These are phyloP conservation scores for Abrus pulchellus DNA, from an alignment of 306 rosid genomes.

Conservation along the genomic window DNA sequence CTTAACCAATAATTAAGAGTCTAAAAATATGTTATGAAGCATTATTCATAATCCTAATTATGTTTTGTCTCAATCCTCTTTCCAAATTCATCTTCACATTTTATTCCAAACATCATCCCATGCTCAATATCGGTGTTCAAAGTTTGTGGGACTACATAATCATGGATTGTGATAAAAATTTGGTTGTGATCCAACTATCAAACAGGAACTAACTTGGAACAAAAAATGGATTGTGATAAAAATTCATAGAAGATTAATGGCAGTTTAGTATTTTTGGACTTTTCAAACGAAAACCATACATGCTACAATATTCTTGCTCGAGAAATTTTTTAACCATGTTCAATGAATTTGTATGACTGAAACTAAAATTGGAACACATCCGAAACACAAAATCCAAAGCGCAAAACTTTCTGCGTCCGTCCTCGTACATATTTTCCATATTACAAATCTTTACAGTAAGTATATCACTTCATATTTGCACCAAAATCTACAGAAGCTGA, in stretches of 20 bases:
- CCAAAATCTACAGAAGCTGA: slow-evolving; percentile 26
- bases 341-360: slow-evolving; percentile 17
- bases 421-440: slow-evolving; percentile 19
- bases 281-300: not conserved
- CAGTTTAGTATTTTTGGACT: not conserved
- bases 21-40: too few relatives aligned
- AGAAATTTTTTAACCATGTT: not conserved
- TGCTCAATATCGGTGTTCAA: too few relatives aligned
- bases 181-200: not conserved
- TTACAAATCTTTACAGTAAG: slow-evolving; percentile 31
- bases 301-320: not conserved
- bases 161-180: not conserved
- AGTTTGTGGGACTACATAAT: too few relatives aligned
- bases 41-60: too few relatives aligned
- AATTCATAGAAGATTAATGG: not conserved
- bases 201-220: slow-evolving; percentile 8
- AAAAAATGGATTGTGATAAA: not conserved
- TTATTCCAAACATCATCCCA: too few relatives aligned
- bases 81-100: too few relatives aligned
- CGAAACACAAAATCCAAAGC: slow-evolving; percentile 14
- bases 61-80: too few relatives aligned
- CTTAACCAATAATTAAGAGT: too few relatives aligned
- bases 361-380: not conserved
- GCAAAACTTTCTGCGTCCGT: not conserved
- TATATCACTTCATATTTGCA: slow-evolving; percentile 24